phyloP scores from a whole-genome alignment of 2,329 filamentous ascomycete genomes.

The Hypoxylon sp. region DNA sequence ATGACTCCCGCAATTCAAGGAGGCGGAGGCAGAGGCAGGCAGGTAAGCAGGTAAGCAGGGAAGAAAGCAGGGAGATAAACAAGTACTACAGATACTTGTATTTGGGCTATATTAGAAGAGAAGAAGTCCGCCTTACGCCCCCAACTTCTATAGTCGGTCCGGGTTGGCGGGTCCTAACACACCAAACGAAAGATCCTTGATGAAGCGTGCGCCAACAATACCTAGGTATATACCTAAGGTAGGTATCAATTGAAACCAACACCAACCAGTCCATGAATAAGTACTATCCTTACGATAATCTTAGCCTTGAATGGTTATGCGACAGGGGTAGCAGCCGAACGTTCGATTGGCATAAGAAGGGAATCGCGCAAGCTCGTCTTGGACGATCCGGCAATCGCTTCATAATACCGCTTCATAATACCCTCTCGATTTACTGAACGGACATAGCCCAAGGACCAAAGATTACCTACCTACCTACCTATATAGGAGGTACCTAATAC shows the following conservation, averaged over 20 bases:
- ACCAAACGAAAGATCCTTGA: not conserved
- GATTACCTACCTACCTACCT: too few species aligned
- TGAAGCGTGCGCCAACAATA: not conserved
- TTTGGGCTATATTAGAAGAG: not conserved
- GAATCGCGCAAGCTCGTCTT: not conserved
- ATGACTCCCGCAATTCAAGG: too few species aligned
- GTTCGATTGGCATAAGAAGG: conserved; percentile 6
- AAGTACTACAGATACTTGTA: not conserved
- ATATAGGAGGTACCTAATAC: too few species aligned
- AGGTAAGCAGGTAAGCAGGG: too few species aligned
- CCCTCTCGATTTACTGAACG: too few species aligned
- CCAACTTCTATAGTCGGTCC: conserved; percentile 11
- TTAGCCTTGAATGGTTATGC: not conserved
- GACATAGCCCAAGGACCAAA: too few species aligned
- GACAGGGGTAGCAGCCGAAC: not conserved
- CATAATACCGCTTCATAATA: not conserved
- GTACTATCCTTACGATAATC: too few species aligned
- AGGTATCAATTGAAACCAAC: not conserved
- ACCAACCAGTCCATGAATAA: too few species aligned
- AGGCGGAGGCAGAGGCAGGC: too few species aligned
- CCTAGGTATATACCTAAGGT: not conserved
- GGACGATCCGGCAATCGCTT: conserved; percentile 2
- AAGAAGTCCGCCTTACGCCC: not conserved
- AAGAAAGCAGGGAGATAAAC: not conserved
- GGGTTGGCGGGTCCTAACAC: not conserved